Base-by-base conservation (phyloP, 768 basidiomycete genomes). In the Leccinum imitatum region DNA sequence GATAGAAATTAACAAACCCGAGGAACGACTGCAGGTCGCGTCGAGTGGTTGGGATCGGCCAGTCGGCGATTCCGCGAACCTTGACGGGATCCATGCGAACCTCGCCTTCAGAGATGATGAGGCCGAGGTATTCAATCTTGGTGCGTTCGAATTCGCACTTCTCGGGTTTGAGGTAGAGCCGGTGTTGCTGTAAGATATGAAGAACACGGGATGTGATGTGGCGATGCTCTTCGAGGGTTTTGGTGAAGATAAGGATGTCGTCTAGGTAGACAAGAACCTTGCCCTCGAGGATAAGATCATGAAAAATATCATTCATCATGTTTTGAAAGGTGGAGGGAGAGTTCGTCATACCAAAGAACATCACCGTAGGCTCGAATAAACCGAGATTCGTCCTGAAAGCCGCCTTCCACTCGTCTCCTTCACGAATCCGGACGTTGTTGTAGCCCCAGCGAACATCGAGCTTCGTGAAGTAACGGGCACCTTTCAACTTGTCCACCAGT, bases 1-100 rank as follows among this genome's bases (percentile, higher is more conserved):
- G 48, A 41, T 78, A 80, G 57, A 75, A 80, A 35, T 78, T 78
- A 0, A 59, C 31, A 39, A 82, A 81, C 0, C 80, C 76, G 0
- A 81, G 59, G 58, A 83, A 84, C 11, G 67, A 65, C 54, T 76
- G 77, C 0, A 80, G 27, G 2, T 82, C 71, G 2, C 64, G 65
- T 4, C 76, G 65, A 0, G 50, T 73, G 0, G 27, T 61, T 0
- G 79, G 80, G 0, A n/a, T 53, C 0, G 75, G 78, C 80, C 82
- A 83, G 0, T 77, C 67, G 0, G 27, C 9, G 3, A 84, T 69
- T 0, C 71, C 73, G 2, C 69, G 33, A 0, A 82, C 54, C 62
- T 82, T 83, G 14, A 31, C 30, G 3, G 30, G 30, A 31, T 31
- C 30, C 30, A 31, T 31, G 0, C 30, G 3, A 0, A 31, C 30